Evolutionary conservation across 1,139 yeast species (phyloP), one percentile per base, ranked within the genome.

Genomic region (Kodamaea sp.): DNA sequence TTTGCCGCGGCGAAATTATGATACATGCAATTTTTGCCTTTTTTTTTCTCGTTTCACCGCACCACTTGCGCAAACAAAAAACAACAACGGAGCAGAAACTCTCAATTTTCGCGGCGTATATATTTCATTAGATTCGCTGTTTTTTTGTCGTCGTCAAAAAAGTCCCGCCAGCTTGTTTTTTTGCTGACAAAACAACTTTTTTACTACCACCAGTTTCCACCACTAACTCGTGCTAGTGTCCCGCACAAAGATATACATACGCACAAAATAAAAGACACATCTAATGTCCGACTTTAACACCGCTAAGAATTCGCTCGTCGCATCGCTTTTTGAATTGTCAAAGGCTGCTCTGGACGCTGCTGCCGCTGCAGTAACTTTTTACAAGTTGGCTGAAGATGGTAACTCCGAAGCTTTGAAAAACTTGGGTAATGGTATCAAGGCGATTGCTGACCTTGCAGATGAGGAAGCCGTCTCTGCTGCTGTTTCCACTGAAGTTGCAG

Each of bases 291-390:
- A 64, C 36, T 57, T 62, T 43, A 66, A 69, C 55, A 55, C 58
- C 41, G 65, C 73, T 29, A 68, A 68, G 55, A 73, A 70, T 54
- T 62, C 81, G 62, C 73, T 86, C 36, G 89, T 87, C 46, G 77
- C 94, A 32, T 78, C 95, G 6, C 75, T 87, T 44, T 83, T 82
- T 54, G 89, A 84, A 58, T 75, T 87, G 44, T 81, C 94, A 38
- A 84, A 81, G 55, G 86, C 90, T 15, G 90, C 95, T 33, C 79
- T 75, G 47, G 89, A 84, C 41, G 86, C 92, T 35, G 87, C 94
- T 31, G 67, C 79, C 32, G 89, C 92, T 27, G 79, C 90, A 28
- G 78, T 85, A 44, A 81, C 80, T 54, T 84, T 84, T 62, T 84
- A 81, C 70, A 80, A 81, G 53, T 69, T 73, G 23, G 65, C 78